phyloP scores from a whole-genome alignment of 306 rosid genomes.

The Cucumis cinereus region DNA sequence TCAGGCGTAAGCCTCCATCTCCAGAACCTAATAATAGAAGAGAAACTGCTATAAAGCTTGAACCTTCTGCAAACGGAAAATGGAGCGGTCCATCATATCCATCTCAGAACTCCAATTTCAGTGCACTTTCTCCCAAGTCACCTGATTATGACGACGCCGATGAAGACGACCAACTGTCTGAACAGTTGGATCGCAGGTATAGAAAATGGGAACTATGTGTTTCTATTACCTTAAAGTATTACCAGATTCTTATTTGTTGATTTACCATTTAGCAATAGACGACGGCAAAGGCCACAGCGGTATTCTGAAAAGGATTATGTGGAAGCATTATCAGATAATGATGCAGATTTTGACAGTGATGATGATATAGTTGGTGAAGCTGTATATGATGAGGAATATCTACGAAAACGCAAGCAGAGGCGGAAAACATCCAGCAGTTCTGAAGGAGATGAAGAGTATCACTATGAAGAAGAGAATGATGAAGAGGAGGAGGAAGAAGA shows the following conservation, averaged over 20 bases:
- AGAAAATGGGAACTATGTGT: not conserved
- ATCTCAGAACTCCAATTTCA: slow-evolving; percentile 38
- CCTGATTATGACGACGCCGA: slow-evolving; percentile 43
- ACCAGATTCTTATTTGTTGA: slow-evolving; percentile 15
- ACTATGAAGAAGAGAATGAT: slow-evolving; percentile 75
- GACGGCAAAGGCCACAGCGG: slow-evolving; percentile 76
- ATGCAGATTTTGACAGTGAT: slow-evolving; percentile 73
- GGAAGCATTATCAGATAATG: slow-evolving; percentile 68
- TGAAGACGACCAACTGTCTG: slow-evolving; percentile 44
- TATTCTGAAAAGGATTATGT: slow-evolving; percentile 79
- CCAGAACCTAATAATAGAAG: slow-evolving; percentile 60
- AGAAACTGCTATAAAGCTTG: slow-evolving; percentile 44
- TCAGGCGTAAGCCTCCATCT: slow-evolving; percentile 64
- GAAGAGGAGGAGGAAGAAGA: slow-evolving; percentile 87
- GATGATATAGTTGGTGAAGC: slow-evolving; percentile 98
- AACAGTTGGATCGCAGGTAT: slow-evolving; percentile 66
- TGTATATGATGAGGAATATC: slow-evolving; percentile 87
- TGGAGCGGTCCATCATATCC: slow-evolving; percentile 49
- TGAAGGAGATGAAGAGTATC: slow-evolving; percentile 95
- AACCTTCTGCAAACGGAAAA: slow-evolving; percentile 64
- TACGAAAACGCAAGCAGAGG: slow-evolving; percentile 74
- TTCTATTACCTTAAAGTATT: not conserved
- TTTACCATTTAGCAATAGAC: slow-evolving; percentile 43
- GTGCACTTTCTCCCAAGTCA: slow-evolving; percentile 60
- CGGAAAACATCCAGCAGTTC: slow-evolving; percentile 81